Percentiles rank a stretch among this genome's conserved stretches.
These are phyloP conservation scores for Rosa hybrid DNA, from an alignment of 331 rosid genomes.

Conservation along the genomic window DNA sequence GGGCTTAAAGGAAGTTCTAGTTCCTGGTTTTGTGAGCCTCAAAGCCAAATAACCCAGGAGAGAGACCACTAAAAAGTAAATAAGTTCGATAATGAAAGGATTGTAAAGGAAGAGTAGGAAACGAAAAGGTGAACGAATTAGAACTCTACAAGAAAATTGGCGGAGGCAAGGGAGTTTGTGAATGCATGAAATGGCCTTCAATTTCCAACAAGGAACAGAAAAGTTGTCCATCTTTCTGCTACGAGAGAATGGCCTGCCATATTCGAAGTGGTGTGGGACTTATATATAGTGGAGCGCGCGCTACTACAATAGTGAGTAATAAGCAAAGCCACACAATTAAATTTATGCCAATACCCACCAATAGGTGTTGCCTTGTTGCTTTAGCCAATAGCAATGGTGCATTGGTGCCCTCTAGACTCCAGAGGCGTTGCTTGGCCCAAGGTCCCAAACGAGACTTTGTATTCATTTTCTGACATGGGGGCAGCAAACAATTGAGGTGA, in stretches of 20 bases:
- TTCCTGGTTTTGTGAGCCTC: constrained; percentile 33
- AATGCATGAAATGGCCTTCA: not conserved
- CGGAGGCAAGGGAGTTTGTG: not conserved
- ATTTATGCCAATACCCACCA: no score
- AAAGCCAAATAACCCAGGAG: constrained; percentile 46
- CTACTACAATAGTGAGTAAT: no score
- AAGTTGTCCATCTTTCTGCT: not conserved
- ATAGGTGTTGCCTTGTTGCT: no score
- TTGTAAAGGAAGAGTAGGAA: constrained; percentile 4
- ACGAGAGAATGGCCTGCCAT: not conserved
- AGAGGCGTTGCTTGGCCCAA: no score
- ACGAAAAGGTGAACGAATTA: constrained; percentile 4
- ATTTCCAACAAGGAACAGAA: not conserved
- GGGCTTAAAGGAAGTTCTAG: constrained; percentile 8
- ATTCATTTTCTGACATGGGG: no score
- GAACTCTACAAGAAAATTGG: not conserved
- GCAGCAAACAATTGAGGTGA: no score
- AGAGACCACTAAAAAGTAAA: constrained; percentile 42
- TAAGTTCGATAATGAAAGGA: constrained; percentile 34
- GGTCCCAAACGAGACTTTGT: no score
- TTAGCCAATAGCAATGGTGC: no score
- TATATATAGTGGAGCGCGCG: constrained; percentile 5
- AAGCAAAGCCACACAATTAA: no score
- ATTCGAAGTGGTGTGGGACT: not conserved
- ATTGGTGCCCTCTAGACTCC: no score